Conservation (phyloP, 345 rosid species). For the Camelina sativa region DNA sequence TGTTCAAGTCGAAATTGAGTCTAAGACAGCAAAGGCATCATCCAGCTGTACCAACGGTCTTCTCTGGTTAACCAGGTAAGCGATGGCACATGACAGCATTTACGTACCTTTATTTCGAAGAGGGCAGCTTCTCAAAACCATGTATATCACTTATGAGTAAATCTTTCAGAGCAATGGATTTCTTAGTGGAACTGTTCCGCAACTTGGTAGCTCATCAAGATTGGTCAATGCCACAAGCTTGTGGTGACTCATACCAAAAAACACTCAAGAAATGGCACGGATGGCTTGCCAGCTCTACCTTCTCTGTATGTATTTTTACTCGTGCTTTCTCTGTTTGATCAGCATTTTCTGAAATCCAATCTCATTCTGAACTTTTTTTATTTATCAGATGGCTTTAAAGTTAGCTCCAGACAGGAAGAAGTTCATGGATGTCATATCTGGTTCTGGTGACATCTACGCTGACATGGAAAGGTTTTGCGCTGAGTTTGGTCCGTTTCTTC, state of each 20-base stretch:
- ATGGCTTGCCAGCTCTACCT: slow-evolving; percentile 95
- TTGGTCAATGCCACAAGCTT: slow-evolving; percentile 92
- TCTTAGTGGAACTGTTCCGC: slow-evolving; percentile 85
- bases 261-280: slow-evolving; percentile 93
- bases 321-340: not conserved
- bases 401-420: slow-evolving; percentile 96
- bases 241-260: slow-evolving; percentile 80
- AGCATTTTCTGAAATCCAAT: slow-evolving; percentile 9
- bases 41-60: slow-evolving; percentile 96
- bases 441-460: slow-evolving; percentile 72
- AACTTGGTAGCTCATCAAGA: slow-evolving; percentile 79
- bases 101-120: not conserved
- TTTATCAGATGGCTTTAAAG: slow-evolving; percentile 83
- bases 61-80: slow-evolving; percentile 93
- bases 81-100: not conserved
- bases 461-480: slow-evolving; percentile 90
- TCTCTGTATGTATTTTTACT: slow-evolving; percentile 57
- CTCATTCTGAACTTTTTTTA: slow-evolving; percentile 9
- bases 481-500: slow-evolving; percentile 76
- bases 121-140: slow-evolving; percentile 9
- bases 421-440: slow-evolving; percentile 86
- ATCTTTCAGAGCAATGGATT: slow-evolving; percentile 88
- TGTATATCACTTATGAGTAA: slow-evolving; percentile 17
- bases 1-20: slow-evolving; percentile 80
- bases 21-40: slow-evolving; percentile 78